Conservation (phyloP, 1,284 basidiomycete genomes). For the Trichosporon sp. region DNA sequence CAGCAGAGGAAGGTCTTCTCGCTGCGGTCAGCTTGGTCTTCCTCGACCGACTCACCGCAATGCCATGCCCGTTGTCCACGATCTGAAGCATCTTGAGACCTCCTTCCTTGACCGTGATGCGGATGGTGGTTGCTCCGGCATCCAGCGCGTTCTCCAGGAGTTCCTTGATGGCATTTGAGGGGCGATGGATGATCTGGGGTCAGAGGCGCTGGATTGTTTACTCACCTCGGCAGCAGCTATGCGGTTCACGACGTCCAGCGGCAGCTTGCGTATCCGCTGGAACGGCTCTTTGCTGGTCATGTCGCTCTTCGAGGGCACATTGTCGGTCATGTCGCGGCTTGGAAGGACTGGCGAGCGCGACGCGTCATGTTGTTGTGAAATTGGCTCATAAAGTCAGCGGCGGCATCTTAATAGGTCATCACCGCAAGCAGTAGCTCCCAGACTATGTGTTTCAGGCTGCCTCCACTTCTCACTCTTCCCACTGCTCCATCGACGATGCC, state of each 20-base stretch:
- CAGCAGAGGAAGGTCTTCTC: constrained; percentile 79
- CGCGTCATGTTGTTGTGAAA: not conserved
- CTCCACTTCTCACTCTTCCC: constrained; percentile 23
- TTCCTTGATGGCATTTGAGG: constrained; percentile 95
- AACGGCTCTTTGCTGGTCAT: too few relatives aligned
- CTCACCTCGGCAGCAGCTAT: constrained; percentile 66
- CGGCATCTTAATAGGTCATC: constrained; percentile 12
- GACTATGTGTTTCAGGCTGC: constrained; percentile 4
- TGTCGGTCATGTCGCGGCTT: too few relatives aligned
- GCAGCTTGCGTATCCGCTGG: constrained; percentile 57
- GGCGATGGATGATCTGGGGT: constrained; percentile 88
- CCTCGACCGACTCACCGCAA: constrained; percentile 64
- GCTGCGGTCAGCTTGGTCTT: constrained; percentile 49
- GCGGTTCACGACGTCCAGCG: constrained; percentile 63
- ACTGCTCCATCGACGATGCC: constrained; percentile 21
- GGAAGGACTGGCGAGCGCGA: not conserved
- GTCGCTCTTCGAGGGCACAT: too few relatives aligned
- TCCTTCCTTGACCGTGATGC: constrained; percentile 89
- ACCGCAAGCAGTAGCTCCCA: constrained; percentile 5
- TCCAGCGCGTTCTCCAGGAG: constrained; percentile 93
- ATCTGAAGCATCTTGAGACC: constrained; percentile 95
- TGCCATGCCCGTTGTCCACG: constrained; percentile 94
- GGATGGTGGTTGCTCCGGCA: constrained; percentile 84
- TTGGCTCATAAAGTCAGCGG: not conserved
- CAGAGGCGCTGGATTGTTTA: constrained; percentile 14